Base-by-base conservation (phyloP, 371 early-diverging fungal genomes). In the Mucor lusitanicus region DNA sequence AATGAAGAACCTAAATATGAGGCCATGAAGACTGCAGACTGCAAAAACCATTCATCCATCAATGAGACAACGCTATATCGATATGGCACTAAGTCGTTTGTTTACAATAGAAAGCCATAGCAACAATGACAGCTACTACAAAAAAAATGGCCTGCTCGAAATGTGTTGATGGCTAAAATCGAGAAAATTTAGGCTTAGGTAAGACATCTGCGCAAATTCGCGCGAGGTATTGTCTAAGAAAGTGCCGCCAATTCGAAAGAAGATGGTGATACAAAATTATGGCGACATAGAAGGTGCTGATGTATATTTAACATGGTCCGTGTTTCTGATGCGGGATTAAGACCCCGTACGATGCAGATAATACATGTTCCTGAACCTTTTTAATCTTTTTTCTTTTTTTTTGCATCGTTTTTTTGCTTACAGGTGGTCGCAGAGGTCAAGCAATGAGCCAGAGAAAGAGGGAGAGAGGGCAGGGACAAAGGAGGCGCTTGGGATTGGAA, bases 311-410 rank as follows among this genome's bases (percentile, higher is more conserved):
- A 72, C 68, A 69, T 72, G 73, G 73, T 72, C 73, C 73, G 73
- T 72, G 73, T 72, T 72, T 46, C 73, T 72, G 73, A 72, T 68
- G 67, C 73, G 69, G 73, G 58, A 72, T 42, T 72, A 72, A 72
- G 73, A 72, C 73, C 73, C 73, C 69, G 73, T 72, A 64, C 65
- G 62, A 72, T 72, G 73, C 73, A 72, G 73, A 72, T 39, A 71
- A 62, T 13, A 72, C 69, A 69, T 68, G 69, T 72, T 68, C 55
- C 73, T 72, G 73, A 72, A 68, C 73, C 73, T 72, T 68, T 68
- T 68, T 61, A 30, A 30, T 57, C 21, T 9, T 55, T 39, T 37
- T 17, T 50, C n/a, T 55, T 17, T 57, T 37, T 35, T 35, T 57
- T 28, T 60, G 15, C 27, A 27, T 28, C 44, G 28, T 28, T 60